These are phyloP conservation scores for Trichophyton simii DNA, from an alignment of 2,329 filamentous ascomycete genomes.

Conservation along the genomic window DNA sequence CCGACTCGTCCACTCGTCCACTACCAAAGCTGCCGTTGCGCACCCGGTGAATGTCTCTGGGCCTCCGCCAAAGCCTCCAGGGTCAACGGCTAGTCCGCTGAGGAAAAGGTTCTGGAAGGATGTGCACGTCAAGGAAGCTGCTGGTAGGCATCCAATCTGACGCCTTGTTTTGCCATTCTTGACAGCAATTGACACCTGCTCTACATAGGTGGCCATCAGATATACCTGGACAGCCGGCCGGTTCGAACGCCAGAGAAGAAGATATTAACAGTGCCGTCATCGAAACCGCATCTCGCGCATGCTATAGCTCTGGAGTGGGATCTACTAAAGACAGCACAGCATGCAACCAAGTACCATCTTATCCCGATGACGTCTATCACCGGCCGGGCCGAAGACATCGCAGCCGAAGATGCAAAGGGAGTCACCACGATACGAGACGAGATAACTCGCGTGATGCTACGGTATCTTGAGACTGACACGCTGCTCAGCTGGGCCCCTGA, in stretches of 20 bases:
- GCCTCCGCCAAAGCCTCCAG: slow-evolving; percentile 47
- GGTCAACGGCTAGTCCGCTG: slow-evolving; percentile 34
- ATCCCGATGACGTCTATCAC: slow-evolving; percentile 80
- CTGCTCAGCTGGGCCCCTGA: slow-evolving; percentile 77
- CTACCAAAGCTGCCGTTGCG: slow-evolving; percentile 39
- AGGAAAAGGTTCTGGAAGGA: slow-evolving; percentile 81
- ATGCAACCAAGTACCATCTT: slow-evolving; percentile 73
- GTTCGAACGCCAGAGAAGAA: slow-evolving; percentile 65
- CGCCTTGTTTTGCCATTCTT: neutral
- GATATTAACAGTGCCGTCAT: slow-evolving; percentile 57
- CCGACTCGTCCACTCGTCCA: slow-evolving; percentile 25
- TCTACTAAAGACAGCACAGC: slow-evolving; percentile 63
- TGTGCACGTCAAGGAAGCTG: slow-evolving; percentile 55
- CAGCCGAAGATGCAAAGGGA: slow-evolving; percentile 48
- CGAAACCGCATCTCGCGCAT: slow-evolving; percentile 69
- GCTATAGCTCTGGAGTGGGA: slow-evolving; percentile 93
- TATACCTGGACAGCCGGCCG: slow-evolving; percentile 66
- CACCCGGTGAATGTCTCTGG: slow-evolving; percentile 47
- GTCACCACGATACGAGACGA: slow-evolving; percentile 44
- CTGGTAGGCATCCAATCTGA: slow-evolving; percentile 37
- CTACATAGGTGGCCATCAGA: slow-evolving; percentile 31
- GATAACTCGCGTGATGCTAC: slow-evolving; percentile 58
- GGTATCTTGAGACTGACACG: slow-evolving; percentile 85
- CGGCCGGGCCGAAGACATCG: slow-evolving; percentile 73
- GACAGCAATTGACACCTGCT: neutral